Base-by-base conservation (phyloP, 345 rosid genomes). In the Eucalyptus erythrocorys region DNA sequence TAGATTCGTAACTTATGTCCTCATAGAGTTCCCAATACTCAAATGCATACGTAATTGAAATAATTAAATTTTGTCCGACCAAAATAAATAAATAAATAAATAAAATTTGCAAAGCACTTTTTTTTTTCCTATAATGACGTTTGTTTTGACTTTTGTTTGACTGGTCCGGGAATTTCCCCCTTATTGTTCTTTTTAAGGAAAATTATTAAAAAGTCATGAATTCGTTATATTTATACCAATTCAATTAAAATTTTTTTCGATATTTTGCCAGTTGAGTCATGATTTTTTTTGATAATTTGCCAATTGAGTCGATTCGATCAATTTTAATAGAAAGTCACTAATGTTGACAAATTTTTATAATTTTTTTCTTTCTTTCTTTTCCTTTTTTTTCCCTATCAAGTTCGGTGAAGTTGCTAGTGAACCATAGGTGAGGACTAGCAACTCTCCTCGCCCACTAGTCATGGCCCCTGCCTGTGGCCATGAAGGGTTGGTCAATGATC, bases 91-190 rank as follows among this genome's bases (percentile, higher is more conserved):
- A 3, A 14, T n/a, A 32, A 11, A 57, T 26, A 5, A 27, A 27
- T 59, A 50, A 17, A 17, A 17, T 51, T 51, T 51, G 26, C 10
- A 51, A 50, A 51, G 26, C 21, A 51, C 4, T 8, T 32, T 15
- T 66, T 66, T 30, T 15, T 15, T 7, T 68, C 4, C 4, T 34
- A 24, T 27, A 19, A 19, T 37, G 14, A 71, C 26, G 2, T 37
- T 19, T 71, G 1, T 71, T 71, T 71, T 21, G 82, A 37, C 8
- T 6, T 37, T 5, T 71, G 21, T 21, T 6, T 10, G 14, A 37
- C 0, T 3, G 45, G 3, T 71, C 4, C 0, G 1, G 0, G 14
- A 5, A 2, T 10, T 71, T 19, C 13, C 1, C 1, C 30, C 5
- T 55, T 24, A 22, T 24, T 1, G 1, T 55, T 55, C 3, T 55